Evolutionary conservation across 2,329 filamentous ascomycete genomes (phyloP), one percentile per base, ranked within the genome.

Genomic region (Cytospora chrysosperma): DNA sequence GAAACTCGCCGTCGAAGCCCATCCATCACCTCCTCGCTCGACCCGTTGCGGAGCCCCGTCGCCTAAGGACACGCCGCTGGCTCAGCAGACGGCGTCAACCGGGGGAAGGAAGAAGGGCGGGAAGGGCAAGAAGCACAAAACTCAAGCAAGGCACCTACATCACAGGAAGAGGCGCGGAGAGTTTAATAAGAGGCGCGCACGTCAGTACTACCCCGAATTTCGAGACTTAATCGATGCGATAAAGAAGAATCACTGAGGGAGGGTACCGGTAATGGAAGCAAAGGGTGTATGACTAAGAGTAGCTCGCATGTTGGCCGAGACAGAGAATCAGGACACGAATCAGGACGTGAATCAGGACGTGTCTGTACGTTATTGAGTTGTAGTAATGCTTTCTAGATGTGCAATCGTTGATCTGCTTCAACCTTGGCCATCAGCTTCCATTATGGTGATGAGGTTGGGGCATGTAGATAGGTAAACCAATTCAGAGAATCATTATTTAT

Each of bases 1-100:
- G 17, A 34, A 19, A 15, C 17, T 2, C 10, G 3, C 3, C 6
- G 5, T 4, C 9, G 26, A 52, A 4, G 17, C 3, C 27, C 17
- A 21, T 4, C 8, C 32, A 6, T 15, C 32, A 6, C 8, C 32
- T 21, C 19, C 32, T 19, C 24, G 34, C 27, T 58, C 53, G 10
- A 21, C 26, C 28, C 54, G 49, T 21, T 58, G 53, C 15, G 26
- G 28, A 28, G 49, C 49, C n/a, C 59, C 54, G 50, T 62, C 59
- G 55, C 49, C 56, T 55, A 56, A 63, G 56, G 34, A 34, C 6
- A n/a, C 34, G 54, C 27, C 55, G 32, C 24, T 15, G 19, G 47
- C 24, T 8, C 26, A 6, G 12, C n/a, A 15, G 26, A 4, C 30
- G 27, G 17, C 43, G 43, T 37, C n/a, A 30, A 40, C 24, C 24